Evolutionary conservation across 2,329 filamentous ascomycete genomes (phyloP), one percentile per base, ranked within the genome.

Genomic region (Trichoderma sp.): DNA sequence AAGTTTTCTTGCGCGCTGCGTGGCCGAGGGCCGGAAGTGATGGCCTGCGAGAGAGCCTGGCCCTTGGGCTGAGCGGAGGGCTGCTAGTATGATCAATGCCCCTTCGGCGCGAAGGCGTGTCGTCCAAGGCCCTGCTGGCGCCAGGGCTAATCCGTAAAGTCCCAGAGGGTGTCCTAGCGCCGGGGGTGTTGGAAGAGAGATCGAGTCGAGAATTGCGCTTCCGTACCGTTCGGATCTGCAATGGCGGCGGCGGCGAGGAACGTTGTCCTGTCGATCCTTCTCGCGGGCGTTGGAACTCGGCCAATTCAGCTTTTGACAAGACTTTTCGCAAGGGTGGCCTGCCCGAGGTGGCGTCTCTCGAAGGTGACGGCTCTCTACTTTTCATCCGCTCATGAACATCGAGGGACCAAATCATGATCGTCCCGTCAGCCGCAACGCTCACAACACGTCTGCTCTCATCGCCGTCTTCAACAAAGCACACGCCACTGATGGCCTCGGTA

Each of bases 401-500:
- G 69, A 90, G 79, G 2, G 83, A 83, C 91, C 93, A 96, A 32
- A 94, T 89, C 92, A 95, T 95, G 74, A 95, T 91, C 0, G 93
- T 93, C 1, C 92, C 92, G 79, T 96, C 93, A 6, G 92, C 89
- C 2, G 92, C 93, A 36, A 92, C 92, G 75, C 91, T 95, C 67
- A 95, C 88, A 56, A 94, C 83, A 73, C 86, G 87, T 67, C 87
- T 87, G 30, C 84, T 82, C 18, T 85, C 84, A 18, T 88, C 87
- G 0, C 86, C 84, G 8, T 85, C 85, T 70, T 92, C 88, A 12
- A 95, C 80, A 21, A 98, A 83, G 4, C 92, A 88, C 21, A 97
- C 90, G 73, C 95, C 95, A 66, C 93, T 97, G 74, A 99, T 94
- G 9, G 95, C 92, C 79, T 98, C 95, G 0, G 95, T 97, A 76